Evolutionary conservation across 148 eudicot genomes (phyloP).

Genomic region (Amaranthus hypochondriacus): DNA sequence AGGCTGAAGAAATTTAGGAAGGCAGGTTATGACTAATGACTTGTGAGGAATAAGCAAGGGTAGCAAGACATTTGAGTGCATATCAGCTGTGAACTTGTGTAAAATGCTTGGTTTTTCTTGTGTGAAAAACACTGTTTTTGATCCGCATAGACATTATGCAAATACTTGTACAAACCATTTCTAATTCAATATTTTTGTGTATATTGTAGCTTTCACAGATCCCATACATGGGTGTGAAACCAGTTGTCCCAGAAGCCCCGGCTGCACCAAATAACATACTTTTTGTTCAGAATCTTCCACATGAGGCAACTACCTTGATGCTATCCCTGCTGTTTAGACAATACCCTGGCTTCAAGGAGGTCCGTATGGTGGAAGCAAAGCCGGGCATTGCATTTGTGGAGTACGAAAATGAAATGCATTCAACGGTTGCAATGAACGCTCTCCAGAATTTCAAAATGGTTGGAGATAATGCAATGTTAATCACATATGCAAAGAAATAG

Average conservation of each 20-base stretch:
- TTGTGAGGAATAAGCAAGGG: no score
- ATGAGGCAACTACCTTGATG: slow-evolving; percentile 71
- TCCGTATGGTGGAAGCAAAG: slow-evolving; percentile 89
- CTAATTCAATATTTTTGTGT: neutral
- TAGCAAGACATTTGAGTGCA: neutral
- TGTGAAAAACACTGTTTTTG: neutral
- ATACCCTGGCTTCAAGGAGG: slow-evolving; percentile 89
- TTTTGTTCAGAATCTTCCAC: slow-evolving; percentile 85
- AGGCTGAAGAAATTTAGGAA: neutral
- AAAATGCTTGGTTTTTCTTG: slow-evolving; percentile 1
- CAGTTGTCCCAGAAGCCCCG: slow-evolving; percentile 68
- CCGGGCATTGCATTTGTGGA: slow-evolving; percentile 96
- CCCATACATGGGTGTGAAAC: slow-evolving; percentile 60
- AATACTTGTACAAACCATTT: neutral
- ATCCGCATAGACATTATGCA: neutral
- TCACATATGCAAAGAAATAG: slow-evolving; percentile 95
- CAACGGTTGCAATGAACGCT: slow-evolving; percentile 68
- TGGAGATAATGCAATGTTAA: slow-evolving; percentile 65
- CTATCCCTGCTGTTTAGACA: slow-evolving; percentile 83
- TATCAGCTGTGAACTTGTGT: neutral
- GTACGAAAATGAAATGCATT: slow-evolving; percentile 79
- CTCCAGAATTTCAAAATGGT: slow-evolving; percentile 76
- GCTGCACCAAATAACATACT: slow-evolving; percentile 86
- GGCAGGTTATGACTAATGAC: neutral
- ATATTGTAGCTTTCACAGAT: slow-evolving; percentile 70